These are phyloP conservation scores for Pythium plurisporium DNA, from an alignment of 352 stramenopile species.

Conservation along the genomic window DNA sequence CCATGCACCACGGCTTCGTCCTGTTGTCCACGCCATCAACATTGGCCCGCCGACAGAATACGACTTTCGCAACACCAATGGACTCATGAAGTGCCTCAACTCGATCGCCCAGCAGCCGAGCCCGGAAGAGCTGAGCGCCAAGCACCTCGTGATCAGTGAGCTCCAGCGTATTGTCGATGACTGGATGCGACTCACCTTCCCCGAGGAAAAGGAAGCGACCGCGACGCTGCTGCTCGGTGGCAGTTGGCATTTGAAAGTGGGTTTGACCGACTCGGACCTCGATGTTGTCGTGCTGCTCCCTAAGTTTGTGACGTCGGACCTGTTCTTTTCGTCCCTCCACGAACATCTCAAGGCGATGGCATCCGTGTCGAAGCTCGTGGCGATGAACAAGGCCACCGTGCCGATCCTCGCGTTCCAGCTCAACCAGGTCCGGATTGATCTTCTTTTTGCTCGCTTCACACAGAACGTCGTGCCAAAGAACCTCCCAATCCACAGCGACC, in stretches of 20 bases:
- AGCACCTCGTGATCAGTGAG: conserved; percentile 77
- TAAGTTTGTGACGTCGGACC: conserved; percentile 45
- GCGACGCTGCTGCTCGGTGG: conserved; percentile 69
- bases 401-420: conserved; percentile 76
- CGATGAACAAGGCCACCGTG: conserved; percentile 66
- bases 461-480: conserved; percentile 64
- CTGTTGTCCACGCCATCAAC: conserved; percentile 52
- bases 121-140: conserved; percentile 52
- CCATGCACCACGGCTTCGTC: conserved; percentile 32
- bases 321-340: conserved; percentile 67
- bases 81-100: conserved; percentile 79
- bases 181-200: conserved; percentile 57
- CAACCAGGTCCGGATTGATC: conserved; percentile 57
- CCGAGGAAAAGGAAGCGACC: conserved; percentile 29
- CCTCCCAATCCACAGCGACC: conserved; percentile 67
- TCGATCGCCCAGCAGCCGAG: conserved; percentile 51
- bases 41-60: conserved; percentile 62
- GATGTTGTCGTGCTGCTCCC: conserved; percentile 77
- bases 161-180: conserved; percentile 64
- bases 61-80: conserved; percentile 76
- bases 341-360: conserved; percentile 37
- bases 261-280: conserved; percentile 66
- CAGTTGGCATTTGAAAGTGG: conserved; percentile 82
- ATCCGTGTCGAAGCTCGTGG: conserved; percentile 57
- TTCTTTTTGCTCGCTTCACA: conserved; percentile 76